Conservation (phyloP, 345 rosid genomes). For the Brassica incana region DNA sequence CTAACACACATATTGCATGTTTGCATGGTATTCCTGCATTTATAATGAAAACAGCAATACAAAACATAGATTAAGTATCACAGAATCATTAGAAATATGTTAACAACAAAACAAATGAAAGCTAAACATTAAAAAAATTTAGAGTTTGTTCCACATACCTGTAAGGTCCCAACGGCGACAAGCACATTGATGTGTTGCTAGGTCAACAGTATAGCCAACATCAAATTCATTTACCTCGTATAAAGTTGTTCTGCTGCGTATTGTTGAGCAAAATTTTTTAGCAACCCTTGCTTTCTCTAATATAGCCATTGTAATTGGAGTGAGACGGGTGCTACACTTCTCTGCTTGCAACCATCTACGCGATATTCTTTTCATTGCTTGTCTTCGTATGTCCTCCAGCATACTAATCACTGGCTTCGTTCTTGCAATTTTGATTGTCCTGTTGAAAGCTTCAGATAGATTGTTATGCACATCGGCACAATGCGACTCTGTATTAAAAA, state of each 20-base stretch:
- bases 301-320: not conserved
- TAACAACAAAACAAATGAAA: not conserved
- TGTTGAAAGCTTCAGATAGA: no score
- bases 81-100: not conserved
- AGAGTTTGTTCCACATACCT: not conserved
- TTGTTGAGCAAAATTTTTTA: not conserved
- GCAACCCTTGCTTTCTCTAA: not conserved
- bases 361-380: not conserved
- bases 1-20: no score
- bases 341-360: not conserved
- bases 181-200: not conserved
- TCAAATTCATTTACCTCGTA: not conserved
- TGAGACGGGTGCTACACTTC: not conserved
- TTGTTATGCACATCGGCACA: no score
- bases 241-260: not conserved
- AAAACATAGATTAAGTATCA: no score
- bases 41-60: no score
- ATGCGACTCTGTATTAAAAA: no score
- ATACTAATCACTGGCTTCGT: not conserved
- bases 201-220: not conserved
- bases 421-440: no score
- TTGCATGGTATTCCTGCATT: no score
- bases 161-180: not conserved
- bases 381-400: not conserved
- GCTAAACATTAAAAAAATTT: not conserved